Base-by-base conservation (phyloP, 2,329 filamentous ascomycete species). In the Nigrograna mackinnonii region DNA sequence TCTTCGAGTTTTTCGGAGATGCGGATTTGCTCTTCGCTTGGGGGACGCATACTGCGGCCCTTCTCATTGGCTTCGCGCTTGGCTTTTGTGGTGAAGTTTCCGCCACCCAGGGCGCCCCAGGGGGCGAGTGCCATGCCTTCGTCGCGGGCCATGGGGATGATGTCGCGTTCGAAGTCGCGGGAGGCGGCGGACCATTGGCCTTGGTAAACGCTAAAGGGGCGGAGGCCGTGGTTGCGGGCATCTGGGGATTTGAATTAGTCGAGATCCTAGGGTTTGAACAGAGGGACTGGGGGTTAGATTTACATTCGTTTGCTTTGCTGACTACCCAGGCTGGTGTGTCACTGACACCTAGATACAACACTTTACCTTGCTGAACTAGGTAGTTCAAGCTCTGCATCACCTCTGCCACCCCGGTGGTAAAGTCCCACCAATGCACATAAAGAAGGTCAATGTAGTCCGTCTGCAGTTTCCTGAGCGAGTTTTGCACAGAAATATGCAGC, bases 151-250 rank as follows among this genome's bases (percentile, higher is more conserved):
- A 87, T 87, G 31, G 83, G 83, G 24, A 88, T 75, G 52, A 86
- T 83, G n/a, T 86, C 84, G 18, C 83, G 75, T 69, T 86, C 84
- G 37, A 87, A 79, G 62, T 89, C 86, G 18, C 86, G 79, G 35
- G 80, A 74, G 1, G 71, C 75, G 14, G 78, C 74, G 17, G 71
- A 79, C 83, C 84, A 89, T 9, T 69, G 71, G 7, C 85, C 85
- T 65, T 86, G 83, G 64, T 87, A 88, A 21, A 88, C 79, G 24
- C 74, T 79, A 69, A 91, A 91, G 28, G 79, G 83, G 2, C 82
- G 80, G 20, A 89, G 74, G n/a, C 84, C 85, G 49, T 89, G 80
- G 49, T 81, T 77, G 31, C 84, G 79, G 5, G 87, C 88, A 58
- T 90, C 70, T 67, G 14, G 30, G 28, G 6, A 2, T 3, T 21